A percentile compares a stretch with the other conserved stretches of the same genome.
Evolutionary conservation across 176 grass and related monocot species (phyloP).

Genomic region (Tillandsia fasciculata): DNA sequence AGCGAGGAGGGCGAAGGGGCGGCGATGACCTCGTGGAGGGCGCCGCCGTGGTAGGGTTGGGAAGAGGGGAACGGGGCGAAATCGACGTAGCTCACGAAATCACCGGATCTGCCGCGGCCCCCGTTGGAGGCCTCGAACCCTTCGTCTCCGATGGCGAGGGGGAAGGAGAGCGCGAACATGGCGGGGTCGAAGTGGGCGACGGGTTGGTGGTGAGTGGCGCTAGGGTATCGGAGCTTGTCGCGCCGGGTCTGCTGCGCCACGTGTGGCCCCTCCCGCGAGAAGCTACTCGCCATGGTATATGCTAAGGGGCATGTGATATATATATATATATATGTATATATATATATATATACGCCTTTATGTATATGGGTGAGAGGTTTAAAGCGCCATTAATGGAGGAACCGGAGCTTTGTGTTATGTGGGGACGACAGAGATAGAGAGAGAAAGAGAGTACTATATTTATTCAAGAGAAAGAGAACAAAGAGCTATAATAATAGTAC

Average conservation of each 20-base stretch:
- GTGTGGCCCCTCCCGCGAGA: constrained; percentile 16
- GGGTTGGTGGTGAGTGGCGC: not conserved
- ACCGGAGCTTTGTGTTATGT: too few species aligned
- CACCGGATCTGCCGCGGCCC: too few species aligned
- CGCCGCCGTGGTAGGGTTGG: not conserved
- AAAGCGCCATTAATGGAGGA: too few species aligned
- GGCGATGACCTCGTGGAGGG: not conserved
- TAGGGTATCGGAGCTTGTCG: constrained; percentile 35
- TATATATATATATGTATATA: too few species aligned
- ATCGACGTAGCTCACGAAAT: not conserved
- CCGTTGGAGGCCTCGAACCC: too few species aligned
- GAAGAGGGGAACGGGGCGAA: not conserved
- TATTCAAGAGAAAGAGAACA: not conserved
- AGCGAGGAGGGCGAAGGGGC: not conserved
- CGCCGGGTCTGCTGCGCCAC: constrained; percentile 50
- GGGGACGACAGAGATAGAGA: not conserved
- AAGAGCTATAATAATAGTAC: constrained; percentile 8
- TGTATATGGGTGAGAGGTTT: too few species aligned
- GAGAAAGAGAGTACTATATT: not conserved
- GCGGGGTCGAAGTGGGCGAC: not conserved
- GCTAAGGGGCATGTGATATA: not conserved
- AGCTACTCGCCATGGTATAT: constrained; percentile 6
- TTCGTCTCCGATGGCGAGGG: not conserved
- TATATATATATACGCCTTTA: not conserved
- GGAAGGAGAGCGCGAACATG: not conserved